A percentile compares a stretch with the other conserved stretches of the same genome.
These are phyloP conservation scores for Stenocarpella maydis DNA, from an alignment of 2,329 filamentous ascomycete species.

Conservation along the genomic window DNA sequence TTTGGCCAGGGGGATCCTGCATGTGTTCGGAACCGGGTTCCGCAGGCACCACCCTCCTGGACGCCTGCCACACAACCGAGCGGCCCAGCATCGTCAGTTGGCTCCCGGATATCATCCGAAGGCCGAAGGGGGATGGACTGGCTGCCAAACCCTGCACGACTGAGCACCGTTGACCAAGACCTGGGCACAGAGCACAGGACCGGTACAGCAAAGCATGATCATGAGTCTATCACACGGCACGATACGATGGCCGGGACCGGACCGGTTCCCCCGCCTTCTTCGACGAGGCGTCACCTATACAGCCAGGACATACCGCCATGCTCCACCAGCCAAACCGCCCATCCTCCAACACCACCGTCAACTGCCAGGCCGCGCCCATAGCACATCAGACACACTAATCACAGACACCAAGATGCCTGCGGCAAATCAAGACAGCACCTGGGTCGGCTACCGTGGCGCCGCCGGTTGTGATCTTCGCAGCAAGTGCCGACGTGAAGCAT, in stretches of 20 bases:
- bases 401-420: conserved; percentile 28
- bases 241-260: conserved; percentile 28
- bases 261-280: conserved; percentile 21
- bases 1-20: background rate
- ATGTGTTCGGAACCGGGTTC: background rate
- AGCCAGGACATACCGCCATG: background rate
- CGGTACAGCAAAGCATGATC: conserved; percentile 6
- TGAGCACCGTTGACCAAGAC: conserved; percentile 9
- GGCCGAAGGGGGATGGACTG: background rate
- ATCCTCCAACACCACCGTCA: background rate
- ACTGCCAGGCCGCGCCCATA: background rate
- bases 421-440: conserved; percentile 40
- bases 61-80: background rate
- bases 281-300: conserved; percentile 14
- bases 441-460: conserved; percentile 49
- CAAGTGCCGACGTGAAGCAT: conserved; percentile 38
- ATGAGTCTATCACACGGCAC: conserved; percentile 15
- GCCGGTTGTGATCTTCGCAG: conserved; percentile 52
- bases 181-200: conserved; percentile 7
- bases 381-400: background rate
- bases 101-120: conserved; percentile 1
- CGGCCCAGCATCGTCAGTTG: conserved; percentile 5
- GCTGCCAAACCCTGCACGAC: background rate
- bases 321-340: background rate
- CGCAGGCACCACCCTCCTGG: background rate